Evolutionary conservation across 2,329 filamentous ascomycete species (phyloP), one percentile per base, ranked within the genome.

Genomic region (Metarhizium anisopliae): DNA sequence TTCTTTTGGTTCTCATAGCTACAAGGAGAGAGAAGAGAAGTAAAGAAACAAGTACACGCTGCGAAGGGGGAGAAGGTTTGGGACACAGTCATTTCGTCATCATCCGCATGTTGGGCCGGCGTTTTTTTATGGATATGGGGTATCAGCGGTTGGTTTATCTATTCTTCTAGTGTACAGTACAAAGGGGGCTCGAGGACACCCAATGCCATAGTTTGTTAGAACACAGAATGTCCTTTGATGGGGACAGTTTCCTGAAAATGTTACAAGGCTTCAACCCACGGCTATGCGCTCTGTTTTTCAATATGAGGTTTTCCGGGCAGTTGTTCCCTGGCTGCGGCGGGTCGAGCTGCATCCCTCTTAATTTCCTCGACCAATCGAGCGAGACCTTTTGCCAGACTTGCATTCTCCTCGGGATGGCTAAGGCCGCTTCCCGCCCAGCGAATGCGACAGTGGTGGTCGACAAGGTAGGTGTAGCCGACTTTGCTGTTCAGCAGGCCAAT

Each of bases 391-490:
- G 82, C 81, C 66, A 95, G 67, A 47, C 83, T 81, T 54, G 85
- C 79, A 60, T 77, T 79, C 74, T 95, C 90, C 18, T 81, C 80
- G 0, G 79, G 79, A 59, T 84, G 78, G 50, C 85, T 83, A 50
- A 78, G 68, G 13, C 86, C 89, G 65, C 91, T 95, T 4, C 89
- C 94, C 0, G 93, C 94, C 94, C 94, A 99, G 56, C 94, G 82
- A 63, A 99, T 95, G 72, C 85, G 88, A 70, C 91, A 96, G 60
- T 92, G 79, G 59, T 85, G 78, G 69, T 99, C 94, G 57, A 99
- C 78, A 51, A 99, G 78, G 71, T 96, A 99, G 4, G 92, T 87
- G 73, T 96, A 97, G 42, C 92, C 93, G 38, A 96, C 93, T 72
- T 92, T 95, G 62, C 84, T 85, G 72, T 99, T 99, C 67, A 95